Evolutionary conservation across 1,284 basidiomycete genomes (phyloP), one percentile per base, ranked within the genome.

Genomic region (Golubevia sp.): DNA sequence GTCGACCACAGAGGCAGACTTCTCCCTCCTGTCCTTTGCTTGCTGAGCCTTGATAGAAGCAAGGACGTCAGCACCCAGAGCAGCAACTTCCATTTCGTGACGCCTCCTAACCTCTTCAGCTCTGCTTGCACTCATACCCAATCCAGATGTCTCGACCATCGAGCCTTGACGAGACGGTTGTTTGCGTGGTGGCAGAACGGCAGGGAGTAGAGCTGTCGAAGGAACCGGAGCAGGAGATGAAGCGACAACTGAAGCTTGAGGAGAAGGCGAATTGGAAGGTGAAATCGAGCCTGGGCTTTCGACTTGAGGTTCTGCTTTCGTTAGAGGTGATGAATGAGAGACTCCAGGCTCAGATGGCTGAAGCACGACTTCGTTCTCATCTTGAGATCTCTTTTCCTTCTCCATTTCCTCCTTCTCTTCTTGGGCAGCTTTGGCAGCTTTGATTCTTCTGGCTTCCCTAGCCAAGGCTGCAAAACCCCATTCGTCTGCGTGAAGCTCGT

Each of bases 381-480:
- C 55, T 25, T 66, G 59, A 20, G 70, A 70, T 13, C 61, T 68
- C 50, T 76, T 68, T 48, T 67, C 73, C 27, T 67, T 63, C 21
- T 70, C 73, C 27, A 67, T 64, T 23, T 64, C 49, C 18, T 70
- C 61, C 0, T 51, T 62, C 24, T 66, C 58, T 62, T 67, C 63
- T 50, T 63, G 61, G 1, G 66, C 63, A 7, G 64, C 54, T 5
- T 67, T 66, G 62, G 18, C 63, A 56, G 49, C 71, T 67, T 56
- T 67, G 67, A 44, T 44, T 3, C 72, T 65, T 0, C 67, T 63
- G 0, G 66, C 65, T 38, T 74, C 70, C 13, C 64, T 61, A 15
- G 76, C 79, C 3, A 82, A 66, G 26, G 74, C 79, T 23, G 77
- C 79, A 59, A 78, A 82, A 44, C 79, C 79, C 76, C 77, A 79